Evolutionary conservation across 2,329 filamentous ascomycete genomes (phyloP).

Genomic region (Colletotrichum theobromicola): DNA sequence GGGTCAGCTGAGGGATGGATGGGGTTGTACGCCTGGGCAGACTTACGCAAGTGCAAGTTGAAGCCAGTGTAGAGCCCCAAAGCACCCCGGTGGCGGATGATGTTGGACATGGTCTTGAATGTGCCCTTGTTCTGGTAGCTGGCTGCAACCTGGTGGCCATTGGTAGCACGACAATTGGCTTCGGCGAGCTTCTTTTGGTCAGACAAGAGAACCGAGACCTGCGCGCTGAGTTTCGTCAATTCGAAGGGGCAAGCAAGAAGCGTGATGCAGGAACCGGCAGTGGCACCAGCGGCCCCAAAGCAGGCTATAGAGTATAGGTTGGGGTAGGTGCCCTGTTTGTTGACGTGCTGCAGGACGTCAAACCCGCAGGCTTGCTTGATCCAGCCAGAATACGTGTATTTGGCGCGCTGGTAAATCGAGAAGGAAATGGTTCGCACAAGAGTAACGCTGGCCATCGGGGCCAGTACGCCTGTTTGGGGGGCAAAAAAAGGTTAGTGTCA

Average conservation of each 20-base stretch:
- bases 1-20: background rate
- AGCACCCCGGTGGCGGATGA: conserved; percentile 76
- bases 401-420: conserved; percentile 79
- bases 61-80: conserved; percentile 82
- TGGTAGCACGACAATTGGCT: conserved; percentile 39
- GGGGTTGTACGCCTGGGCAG: conserved; percentile 15
- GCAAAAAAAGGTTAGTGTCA: conserved; percentile 14
- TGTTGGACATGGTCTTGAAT: conserved; percentile 75
- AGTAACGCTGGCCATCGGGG: conserved; percentile 81
- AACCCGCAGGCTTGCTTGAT: conserved; percentile 70
- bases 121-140: conserved; percentile 83
- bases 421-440: conserved; percentile 80
- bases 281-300: conserved; percentile 79
- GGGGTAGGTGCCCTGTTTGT: conserved; percentile 72
- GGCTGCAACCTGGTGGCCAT: conserved; percentile 64
- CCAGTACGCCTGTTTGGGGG: conserved; percentile 67
- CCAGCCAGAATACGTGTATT: conserved; percentile 74
- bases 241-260: conserved; percentile 87
- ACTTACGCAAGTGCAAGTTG: conserved; percentile 76
- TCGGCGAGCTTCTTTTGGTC: conserved; percentile 49
- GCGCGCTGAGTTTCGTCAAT: conserved; percentile 86
- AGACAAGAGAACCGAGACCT: conserved; percentile 81
- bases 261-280: conserved; percentile 80
- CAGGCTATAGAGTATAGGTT: conserved; percentile 76
- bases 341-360: conserved; percentile 77